A percentile compares a stretch with the other conserved stretches of the same genome.
Conservation (phyloP, 2,329 filamentous ascomycete species). For the Fonsecaea pugnacius region DNA sequence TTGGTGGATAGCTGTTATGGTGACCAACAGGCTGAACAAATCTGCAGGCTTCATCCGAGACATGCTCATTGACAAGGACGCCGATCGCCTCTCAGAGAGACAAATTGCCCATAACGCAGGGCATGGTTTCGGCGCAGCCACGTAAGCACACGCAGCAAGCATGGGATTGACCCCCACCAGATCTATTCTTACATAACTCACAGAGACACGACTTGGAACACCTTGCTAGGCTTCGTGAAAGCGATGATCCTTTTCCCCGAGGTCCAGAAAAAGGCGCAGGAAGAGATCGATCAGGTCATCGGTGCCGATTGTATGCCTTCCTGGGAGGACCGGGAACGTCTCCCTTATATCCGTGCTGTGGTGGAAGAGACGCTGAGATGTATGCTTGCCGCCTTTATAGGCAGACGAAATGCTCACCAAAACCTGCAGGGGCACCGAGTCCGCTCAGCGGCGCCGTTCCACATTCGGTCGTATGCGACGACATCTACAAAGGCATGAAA, state of each 20-base stretch:
- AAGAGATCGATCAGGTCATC: slow-evolving; percentile 2
- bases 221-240: slow-evolving; percentile 5
- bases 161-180: not conserved
- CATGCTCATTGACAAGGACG: slow-evolving; percentile 2
- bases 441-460: slow-evolving; percentile 1
- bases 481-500: not conserved
- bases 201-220: slow-evolving; percentile 1
- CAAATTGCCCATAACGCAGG: not conserved
- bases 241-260: slow-evolving; percentile 6
- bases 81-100: not conserved
- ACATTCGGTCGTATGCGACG: not conserved
- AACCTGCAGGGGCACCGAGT: not conserved
- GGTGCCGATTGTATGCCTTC: not conserved
- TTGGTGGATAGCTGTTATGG: not conserved
- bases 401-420: not conserved
- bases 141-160: not conserved
- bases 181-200: not conserved
- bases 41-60: not conserved
- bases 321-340: not conserved
- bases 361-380: slow-evolving; percentile 7
- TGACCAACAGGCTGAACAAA: not conserved
- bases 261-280: not conserved
- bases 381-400: not conserved
- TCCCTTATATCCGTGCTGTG: not conserved
- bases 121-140: not conserved